Conservation (phyloP, 768 basidiomycete genomes). For the Daedalea quercina region DNA sequence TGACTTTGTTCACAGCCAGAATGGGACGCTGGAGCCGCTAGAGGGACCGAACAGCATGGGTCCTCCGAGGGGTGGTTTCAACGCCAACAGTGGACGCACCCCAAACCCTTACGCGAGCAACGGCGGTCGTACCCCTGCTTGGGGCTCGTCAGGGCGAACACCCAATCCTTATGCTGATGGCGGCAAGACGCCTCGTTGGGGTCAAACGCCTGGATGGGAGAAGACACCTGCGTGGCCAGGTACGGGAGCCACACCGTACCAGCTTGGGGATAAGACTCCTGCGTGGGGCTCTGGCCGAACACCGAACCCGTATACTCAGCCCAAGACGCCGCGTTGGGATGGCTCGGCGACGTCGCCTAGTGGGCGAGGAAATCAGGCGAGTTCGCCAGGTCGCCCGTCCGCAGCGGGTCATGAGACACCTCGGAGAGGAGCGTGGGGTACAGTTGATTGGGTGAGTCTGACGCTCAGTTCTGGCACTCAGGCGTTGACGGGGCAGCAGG, state of each 20-base stretch:
- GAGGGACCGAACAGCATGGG: conserved; percentile 30
- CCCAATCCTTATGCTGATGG: conserved; percentile 52
- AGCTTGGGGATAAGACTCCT: conserved; percentile 41
- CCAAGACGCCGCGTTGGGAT: conserved; percentile 35
- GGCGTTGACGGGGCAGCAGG: conserved; percentile 13
- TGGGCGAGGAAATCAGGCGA: not conserved
- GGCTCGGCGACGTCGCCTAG: conserved; percentile 48
- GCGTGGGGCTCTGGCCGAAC: conserved; percentile 48
- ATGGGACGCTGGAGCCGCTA: conserved; percentile 46
- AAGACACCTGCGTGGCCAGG: conserved; percentile 44
- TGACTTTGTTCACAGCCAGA: conserved; percentile 1
- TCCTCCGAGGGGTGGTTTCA: conserved; percentile 24
- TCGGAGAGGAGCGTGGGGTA: conserved; percentile 35
- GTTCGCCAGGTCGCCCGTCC: not conserved
- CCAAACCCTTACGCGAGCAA: conserved; percentile 62
- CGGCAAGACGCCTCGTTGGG: conserved; percentile 50
- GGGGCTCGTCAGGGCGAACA: conserved; percentile 41
- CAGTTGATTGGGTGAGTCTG: conserved; percentile 45
- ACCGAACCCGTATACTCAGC: conserved; percentile 47
- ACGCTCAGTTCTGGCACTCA: conserved; percentile 26
- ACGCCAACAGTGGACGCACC: conserved; percentile 36
- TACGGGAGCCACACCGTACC: conserved; percentile 12
- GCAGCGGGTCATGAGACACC: not conserved
- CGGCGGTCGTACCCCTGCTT: conserved; percentile 43
- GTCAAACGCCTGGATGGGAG: conserved; percentile 47